These are phyloP conservation scores for Paspalum notatum DNA, from an alignment of 176 grass and related monocot species.

Conservation along the genomic window DNA sequence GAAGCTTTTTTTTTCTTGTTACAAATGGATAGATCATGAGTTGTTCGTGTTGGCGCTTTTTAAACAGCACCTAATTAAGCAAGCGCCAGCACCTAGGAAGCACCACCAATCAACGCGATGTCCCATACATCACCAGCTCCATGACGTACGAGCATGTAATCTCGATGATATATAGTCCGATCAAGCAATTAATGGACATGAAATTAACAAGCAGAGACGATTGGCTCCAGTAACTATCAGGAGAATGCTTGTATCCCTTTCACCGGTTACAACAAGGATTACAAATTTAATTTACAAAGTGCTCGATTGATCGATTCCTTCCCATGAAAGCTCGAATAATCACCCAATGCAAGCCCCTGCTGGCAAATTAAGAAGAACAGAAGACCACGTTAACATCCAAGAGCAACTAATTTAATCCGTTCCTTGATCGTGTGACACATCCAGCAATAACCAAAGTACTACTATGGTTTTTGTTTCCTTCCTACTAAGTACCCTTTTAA, in stretches of 20 bases:
- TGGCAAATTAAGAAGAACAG: not conserved
- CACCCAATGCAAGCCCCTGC: not conserved
- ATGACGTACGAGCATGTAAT: not conserved
- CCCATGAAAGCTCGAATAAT: not conserved
- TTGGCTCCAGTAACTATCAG: not conserved
- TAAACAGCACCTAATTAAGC: not conserved
- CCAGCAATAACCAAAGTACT: conserved; percentile 23
- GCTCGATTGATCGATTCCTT: not conserved
- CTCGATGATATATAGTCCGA: not conserved
- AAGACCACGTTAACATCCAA: conserved; percentile 27
- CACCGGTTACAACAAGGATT: conserved; percentile 40
- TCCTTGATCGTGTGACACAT: conserved; percentile 38
- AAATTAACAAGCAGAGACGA: conserved; percentile 7
- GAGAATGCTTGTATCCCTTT: conserved; percentile 33
- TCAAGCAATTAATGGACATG: not conserved
- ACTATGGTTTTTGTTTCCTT: not conserved
- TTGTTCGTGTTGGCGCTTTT: conserved; percentile 7
- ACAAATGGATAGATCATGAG: conserved; percentile 23
- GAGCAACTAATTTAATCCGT: conserved; percentile 29
- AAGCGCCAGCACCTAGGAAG: not conserved
- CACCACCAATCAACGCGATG: not conserved
- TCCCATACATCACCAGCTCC: not conserved
- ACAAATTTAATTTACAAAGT: conserved; percentile 23
- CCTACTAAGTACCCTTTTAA: not conserved
- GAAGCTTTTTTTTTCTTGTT: not conserved